A percentile compares a stretch with the other conserved stretches of the same genome.
These are phyloP conservation scores for Cercospora nicotianae DNA, from an alignment of 2,329 filamentous ascomycete species.

Conservation along the genomic window DNA sequence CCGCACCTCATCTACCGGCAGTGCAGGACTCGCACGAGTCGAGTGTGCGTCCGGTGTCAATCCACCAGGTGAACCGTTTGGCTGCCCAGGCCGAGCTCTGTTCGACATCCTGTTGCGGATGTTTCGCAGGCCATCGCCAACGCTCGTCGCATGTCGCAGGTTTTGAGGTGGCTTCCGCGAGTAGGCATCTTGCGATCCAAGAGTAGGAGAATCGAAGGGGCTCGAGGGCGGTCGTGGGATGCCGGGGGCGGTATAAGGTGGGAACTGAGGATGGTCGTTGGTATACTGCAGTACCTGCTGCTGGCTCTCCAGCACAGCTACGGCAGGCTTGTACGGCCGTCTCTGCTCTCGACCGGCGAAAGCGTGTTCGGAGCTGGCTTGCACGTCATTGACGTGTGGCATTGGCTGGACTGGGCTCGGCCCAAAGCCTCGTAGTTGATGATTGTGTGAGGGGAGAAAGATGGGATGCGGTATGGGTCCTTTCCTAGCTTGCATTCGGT, in stretches of 20 bases:
- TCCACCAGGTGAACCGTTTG: slow-evolving; percentile 10
- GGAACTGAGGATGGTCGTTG: slow-evolving; percentile 30
- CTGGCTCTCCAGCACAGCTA: slow-evolving; percentile 32
- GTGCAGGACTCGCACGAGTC: slow-evolving; percentile 12
- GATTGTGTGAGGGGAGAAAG: slow-evolving; percentile 30
- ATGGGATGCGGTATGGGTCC: slow-evolving; percentile 34
- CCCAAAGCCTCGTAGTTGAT: slow-evolving; percentile 35
- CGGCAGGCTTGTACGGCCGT: slow-evolving; percentile 32
- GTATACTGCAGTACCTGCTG: slow-evolving; percentile 21
- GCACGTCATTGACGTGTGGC: slow-evolving; percentile 33
- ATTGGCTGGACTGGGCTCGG: slow-evolving; percentile 33
- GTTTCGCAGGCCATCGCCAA: slow-evolving; percentile 32
- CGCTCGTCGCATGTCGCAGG: slow-evolving; percentile 25
- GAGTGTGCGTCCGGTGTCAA: slow-evolving; percentile 21
- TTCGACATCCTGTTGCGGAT: slow-evolving; percentile 22
- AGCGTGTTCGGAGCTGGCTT: slow-evolving; percentile 39
- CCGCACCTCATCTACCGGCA: slow-evolving; percentile 44
- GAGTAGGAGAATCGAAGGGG: slow-evolving; percentile 9
- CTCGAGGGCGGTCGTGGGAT: slow-evolving; percentile 29
- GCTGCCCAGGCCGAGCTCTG: slow-evolving; percentile 15
- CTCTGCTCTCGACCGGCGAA: slow-evolving; percentile 36
- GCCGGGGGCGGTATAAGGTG: slow-evolving; percentile 28
- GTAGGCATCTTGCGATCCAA: neutral
- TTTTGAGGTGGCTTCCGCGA: slow-evolving; percentile 18
- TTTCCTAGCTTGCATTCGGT: slow-evolving; percentile 37